Conservation (phyloP, 768 basidiomycete species). For the Rhizopogon vesiculosus region DNA sequence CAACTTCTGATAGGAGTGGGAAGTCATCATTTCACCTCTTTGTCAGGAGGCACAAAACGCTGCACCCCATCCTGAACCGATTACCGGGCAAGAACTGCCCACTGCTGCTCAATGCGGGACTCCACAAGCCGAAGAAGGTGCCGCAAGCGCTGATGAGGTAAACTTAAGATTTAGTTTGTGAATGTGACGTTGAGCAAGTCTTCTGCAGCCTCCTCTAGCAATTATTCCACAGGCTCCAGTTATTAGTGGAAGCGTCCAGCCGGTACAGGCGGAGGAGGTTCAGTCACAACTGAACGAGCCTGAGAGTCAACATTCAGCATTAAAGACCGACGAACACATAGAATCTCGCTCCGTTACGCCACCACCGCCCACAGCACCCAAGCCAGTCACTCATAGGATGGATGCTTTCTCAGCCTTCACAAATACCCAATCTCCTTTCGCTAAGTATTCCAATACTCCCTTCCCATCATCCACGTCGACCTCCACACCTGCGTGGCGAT, state of each 20-base stretch:
- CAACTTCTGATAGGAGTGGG: slow-evolving; percentile 24
- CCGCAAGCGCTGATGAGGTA: slow-evolving; percentile 13
- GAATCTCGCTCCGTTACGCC: slow-evolving; percentile 9
- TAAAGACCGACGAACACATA: neutral
- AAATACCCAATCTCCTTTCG: slow-evolving; percentile 30
- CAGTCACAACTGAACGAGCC: slow-evolving; percentile 4
- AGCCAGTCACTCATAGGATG: slow-evolving; percentile 2
- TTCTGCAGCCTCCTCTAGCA: slow-evolving; percentile 1
- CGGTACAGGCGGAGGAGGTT: slow-evolving; percentile 5
- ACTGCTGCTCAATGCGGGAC: slow-evolving; percentile 1
- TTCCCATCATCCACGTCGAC: slow-evolving; percentile 15
- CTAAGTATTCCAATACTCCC: slow-evolving; percentile 21
- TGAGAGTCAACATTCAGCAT: slow-evolving; percentile 4
- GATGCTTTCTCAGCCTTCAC: slow-evolving; percentile 36
- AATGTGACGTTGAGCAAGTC: slow-evolving; percentile 4
- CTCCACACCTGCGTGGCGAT: slow-evolving; percentile 23
- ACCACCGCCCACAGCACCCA: slow-evolving; percentile 2
- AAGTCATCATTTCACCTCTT: slow-evolving; percentile 26
- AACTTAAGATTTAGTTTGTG: neutral
- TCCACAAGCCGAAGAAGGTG: neutral
- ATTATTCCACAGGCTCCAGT: neutral
- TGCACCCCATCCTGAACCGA: slow-evolving; percentile 1
- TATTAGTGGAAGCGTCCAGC: neutral
- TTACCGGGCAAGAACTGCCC: neutral
- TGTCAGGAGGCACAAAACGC: slow-evolving; percentile 18